Evolutionary conservation across 83 land plant species (phyloP).

Genomic region (Picea mariana): DNA sequence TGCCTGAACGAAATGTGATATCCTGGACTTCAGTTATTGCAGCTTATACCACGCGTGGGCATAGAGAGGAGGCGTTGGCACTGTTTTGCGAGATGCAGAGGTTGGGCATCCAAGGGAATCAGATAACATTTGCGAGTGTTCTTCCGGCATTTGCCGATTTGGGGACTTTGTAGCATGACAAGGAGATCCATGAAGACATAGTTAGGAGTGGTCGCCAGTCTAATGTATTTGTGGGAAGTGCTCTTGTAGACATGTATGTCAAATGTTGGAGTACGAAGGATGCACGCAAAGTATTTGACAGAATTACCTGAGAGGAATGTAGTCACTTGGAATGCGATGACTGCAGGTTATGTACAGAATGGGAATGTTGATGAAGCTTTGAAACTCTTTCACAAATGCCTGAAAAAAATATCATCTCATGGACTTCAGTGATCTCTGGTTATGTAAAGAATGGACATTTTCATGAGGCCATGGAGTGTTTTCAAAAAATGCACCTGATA

Average conservation of each 20-base stretch:
- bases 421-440: too few relatives aligned
- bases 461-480: constrained; percentile 15
- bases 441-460: constrained; percentile 10
- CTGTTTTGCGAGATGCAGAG: too few relatives aligned
- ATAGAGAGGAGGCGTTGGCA: too few relatives aligned
- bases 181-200: neutral
- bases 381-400: too few relatives aligned
- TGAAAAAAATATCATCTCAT: too few relatives aligned
- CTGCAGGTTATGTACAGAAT: neutral
- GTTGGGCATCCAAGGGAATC: too few relatives aligned
- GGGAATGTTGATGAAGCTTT: neutral
- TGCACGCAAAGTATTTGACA: constrained; percentile 10
- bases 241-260: constrained; percentile 2
- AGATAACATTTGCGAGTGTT: neutral
- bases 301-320: neutral
- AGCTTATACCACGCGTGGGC: too few relatives aligned
- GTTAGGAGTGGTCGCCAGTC: neutral
- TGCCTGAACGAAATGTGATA: too few relatives aligned
- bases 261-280: neutral
- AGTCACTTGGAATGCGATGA: neutral
- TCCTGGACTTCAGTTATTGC: too few relatives aligned
- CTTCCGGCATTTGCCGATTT: neutral
- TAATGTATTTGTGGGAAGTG: neutral
- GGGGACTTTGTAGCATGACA: neutral
- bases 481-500: constrained; percentile 18